phyloP scores from a whole-genome alignment of 2,329 filamentous ascomycete genomes.

The Phialophora tarda region DNA sequence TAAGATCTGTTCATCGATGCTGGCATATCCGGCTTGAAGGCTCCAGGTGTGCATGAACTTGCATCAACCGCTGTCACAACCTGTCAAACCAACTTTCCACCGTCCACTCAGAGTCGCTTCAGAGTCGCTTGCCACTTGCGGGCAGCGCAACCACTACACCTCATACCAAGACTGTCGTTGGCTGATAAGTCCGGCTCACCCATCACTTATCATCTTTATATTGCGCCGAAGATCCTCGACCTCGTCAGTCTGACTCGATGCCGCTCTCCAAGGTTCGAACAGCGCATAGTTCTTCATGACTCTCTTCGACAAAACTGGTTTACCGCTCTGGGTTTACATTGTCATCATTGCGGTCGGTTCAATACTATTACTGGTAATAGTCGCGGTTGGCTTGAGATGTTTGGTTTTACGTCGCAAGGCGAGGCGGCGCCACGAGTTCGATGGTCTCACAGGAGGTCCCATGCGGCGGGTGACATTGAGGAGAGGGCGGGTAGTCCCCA shows the following conservation, averaged over 20 bases:
- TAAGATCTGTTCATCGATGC: not conserved
- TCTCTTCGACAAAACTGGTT: constrained; percentile 33
- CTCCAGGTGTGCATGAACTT: not conserved
- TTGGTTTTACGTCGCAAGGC: constrained; percentile 28
- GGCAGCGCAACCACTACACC: not conserved
- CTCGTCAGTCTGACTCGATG: constrained; percentile 25
- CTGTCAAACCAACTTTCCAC: not conserved
- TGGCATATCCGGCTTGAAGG: not conserved
- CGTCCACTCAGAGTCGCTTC: not conserved
- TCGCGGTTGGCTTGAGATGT: constrained; percentile 30
- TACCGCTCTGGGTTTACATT: constrained; percentile 39
- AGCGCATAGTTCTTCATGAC: constrained; percentile 35
- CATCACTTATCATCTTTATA: not conserved
- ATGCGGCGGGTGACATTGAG: constrained; percentile 38
- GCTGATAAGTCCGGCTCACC: not conserved
- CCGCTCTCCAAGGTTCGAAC: constrained; percentile 11
- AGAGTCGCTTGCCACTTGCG: not conserved
- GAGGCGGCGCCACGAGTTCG: constrained; percentile 21
- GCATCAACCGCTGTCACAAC: not conserved
- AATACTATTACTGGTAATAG: constrained; percentile 28
- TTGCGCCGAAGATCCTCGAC: not conserved
- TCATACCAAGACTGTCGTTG: not conserved
- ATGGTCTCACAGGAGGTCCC: constrained; percentile 33
- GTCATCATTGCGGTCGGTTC: constrained; percentile 38
- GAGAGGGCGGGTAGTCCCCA: constrained; percentile 38